Evolutionary conservation across 2,329 filamentous ascomycete species (phyloP).

Genomic region (Pyrenophora seminiperda): DNA sequence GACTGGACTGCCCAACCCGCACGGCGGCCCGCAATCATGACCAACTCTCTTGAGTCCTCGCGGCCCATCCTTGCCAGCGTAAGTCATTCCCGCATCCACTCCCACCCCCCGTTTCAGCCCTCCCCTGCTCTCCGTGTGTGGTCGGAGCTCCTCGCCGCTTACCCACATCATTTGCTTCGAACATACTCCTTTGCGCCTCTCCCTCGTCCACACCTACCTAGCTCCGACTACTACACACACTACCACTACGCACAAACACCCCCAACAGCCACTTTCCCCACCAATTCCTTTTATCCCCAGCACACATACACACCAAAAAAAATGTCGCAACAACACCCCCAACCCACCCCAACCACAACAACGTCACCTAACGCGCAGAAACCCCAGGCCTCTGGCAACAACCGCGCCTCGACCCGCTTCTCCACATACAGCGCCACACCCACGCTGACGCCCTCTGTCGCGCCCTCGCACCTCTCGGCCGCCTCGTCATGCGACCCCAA

Average conservation of each 20-base stretch:
- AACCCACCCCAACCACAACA: slow-evolving; percentile 3
- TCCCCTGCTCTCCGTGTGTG: slow-evolving; percentile 21
- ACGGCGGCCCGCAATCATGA: slow-evolving; percentile 34
- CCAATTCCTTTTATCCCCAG: neutral
- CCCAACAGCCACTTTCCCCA: slow-evolving; percentile 3
- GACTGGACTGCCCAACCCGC: slow-evolving; percentile 2
- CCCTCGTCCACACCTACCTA: slow-evolving; percentile 6
- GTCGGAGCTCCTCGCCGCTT: slow-evolving; percentile 22
- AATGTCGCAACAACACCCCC: slow-evolving; percentile 25
- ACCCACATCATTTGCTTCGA: slow-evolving; percentile 3
- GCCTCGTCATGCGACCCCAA: slow-evolving; percentile 53
- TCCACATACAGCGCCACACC: slow-evolving; percentile 58
- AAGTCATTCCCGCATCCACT: slow-evolving; percentile 37
- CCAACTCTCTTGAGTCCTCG: slow-evolving; percentile 48
- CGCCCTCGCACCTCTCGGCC: slow-evolving; percentile 49
- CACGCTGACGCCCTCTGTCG: slow-evolving; percentile 58
- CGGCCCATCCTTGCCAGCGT: slow-evolving; percentile 50
- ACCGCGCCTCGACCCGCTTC: slow-evolving; percentile 53
- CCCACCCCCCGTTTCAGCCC: slow-evolving; percentile 37
- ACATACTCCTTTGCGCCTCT: slow-evolving; percentile 6
- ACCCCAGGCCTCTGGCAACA: slow-evolving; percentile 43
- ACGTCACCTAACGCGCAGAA: slow-evolving; percentile 38
- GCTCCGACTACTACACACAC: slow-evolving; percentile 1
- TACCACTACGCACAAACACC: slow-evolving; percentile 11
- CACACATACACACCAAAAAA: too few species aligned